These are phyloP conservation scores for Trichoderma aggressivum DNA, from an alignment of 2,329 filamentous ascomycete genomes.

Conservation along the genomic window DNA sequence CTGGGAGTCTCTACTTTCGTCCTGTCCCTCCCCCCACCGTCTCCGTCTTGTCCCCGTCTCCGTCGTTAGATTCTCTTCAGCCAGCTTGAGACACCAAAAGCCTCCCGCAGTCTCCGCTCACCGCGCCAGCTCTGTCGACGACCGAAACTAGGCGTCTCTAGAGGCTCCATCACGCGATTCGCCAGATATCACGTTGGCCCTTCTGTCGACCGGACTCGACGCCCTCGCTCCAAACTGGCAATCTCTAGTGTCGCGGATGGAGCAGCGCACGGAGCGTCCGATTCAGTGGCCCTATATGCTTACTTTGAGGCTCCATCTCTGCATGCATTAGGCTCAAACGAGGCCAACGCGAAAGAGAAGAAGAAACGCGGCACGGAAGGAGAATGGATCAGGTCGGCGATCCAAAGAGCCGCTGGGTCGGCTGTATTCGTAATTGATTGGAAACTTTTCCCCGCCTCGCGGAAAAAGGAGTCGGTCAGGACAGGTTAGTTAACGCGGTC, in stretches of 20 bases:
- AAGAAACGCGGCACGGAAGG: background rate
- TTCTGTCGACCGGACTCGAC: background rate
- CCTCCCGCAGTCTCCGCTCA: background rate
- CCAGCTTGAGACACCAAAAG: background rate
- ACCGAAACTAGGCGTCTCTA: background rate
- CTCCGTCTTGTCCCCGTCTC: background rate
- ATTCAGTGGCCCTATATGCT: background rate
- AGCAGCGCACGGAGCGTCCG: constrained; percentile 7
- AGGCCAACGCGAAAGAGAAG: background rate
- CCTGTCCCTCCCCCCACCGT: background rate
- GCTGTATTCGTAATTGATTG: background rate
- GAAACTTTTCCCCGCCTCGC: background rate
- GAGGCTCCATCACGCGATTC: background rate
- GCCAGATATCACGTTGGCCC: background rate
- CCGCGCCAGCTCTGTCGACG: background rate
- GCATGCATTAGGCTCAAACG: constrained; percentile 10
- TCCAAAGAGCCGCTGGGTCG: background rate
- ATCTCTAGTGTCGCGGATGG: background rate
- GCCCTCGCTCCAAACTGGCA: background rate
- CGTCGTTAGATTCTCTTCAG: background rate
- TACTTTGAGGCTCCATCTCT: constrained; percentile 3
- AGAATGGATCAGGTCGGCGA: background rate
- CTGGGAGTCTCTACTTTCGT: background rate
- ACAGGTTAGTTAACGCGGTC: background rate
- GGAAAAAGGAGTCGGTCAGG: background rate